A percentile compares a stretch with the other conserved stretches of the same genome.
Evolutionary conservation across 768 basidiomycete species (phyloP).

Genomic region (Clitopilus passeckerianus): DNA sequence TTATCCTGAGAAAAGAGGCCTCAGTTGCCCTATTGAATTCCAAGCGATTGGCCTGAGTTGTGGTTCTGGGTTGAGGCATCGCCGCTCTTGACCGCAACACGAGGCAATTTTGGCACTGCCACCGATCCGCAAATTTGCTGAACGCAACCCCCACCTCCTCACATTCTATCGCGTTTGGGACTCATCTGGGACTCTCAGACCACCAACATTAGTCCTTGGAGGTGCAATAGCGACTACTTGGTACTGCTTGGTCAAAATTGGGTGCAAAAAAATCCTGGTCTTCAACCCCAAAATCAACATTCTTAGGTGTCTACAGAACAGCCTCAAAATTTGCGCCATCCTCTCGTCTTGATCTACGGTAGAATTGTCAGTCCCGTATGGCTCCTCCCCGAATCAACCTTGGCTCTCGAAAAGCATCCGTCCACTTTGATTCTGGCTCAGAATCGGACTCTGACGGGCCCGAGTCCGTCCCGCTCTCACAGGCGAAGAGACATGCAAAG

Average conservation of each 20-base stretch:
- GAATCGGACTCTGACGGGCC: conserved; percentile 14
- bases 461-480: conserved; percentile 14
- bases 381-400: neutral
- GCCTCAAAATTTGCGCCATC: neutral
- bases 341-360: neutral
- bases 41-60: neutral
- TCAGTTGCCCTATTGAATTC: neutral
- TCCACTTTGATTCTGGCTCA: neutral
- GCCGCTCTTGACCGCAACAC: neutral
- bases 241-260: too few species aligned
- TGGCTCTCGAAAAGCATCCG: neutral
- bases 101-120: neutral
- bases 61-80: neutral
- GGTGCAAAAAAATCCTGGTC: too few species aligned
- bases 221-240: too few species aligned
- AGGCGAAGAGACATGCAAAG: conserved; percentile 13
- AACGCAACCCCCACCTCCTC: neutral
- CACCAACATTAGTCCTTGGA: too few species aligned
- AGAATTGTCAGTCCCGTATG: neutral
- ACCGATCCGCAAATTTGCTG: neutral
- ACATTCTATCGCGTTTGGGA: neutral
- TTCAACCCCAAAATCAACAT: neutral
- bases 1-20: neutral
- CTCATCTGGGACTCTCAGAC: neutral
- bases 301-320: neutral